Evolutionary conservation across 768 basidiomycete genomes (phyloP), one percentile per base, ranked within the genome.

Genomic region (Boletus rubescentipes): DNA sequence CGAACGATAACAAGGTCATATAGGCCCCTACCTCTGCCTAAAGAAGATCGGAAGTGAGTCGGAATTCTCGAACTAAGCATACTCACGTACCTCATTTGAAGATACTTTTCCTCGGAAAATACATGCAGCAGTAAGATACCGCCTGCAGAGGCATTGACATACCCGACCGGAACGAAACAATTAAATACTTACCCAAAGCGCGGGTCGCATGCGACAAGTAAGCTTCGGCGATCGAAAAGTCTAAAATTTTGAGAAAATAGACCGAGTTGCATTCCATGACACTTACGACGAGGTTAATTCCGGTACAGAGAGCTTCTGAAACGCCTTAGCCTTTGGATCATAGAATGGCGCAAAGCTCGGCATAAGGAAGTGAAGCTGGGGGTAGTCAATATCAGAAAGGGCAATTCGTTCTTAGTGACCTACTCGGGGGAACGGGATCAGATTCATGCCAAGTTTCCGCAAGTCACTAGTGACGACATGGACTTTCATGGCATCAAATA

Each of bases 361-460:
- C 77, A 93, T 90, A 62, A 99, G 82, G 83, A 98, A 99, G 70
- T 99, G 96, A 48, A 98, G 81, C 87, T 96, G 70, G 64, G 65
- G 46, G 43, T 15, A 26, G 15, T 51, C 38, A 54, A 39, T 35
- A 59, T 31, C 16, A 9, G 10, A 30, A 39, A 31, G 9, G 23
- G 7, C 5, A 16, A 18, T 11, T 16, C n/a, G 14, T 38, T 48
- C 26, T 15, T 11, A 12, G 15, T 7, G 18, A 72, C 83, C 48
- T 70, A 89, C 89, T 55, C 94, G 93, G 61, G 96, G 96, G 81
- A 98, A 99, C 0, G 96, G 96, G 57, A 98, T 79, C 48, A 98
- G 80, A 72, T 98, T 98, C 83, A 96, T 87, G 44, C 84, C 91
- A 41, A 98, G 81, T 69, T 95, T 95, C 51, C 93, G 84, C 34